Base-by-base conservation (phyloP, 2,329 filamentous ascomycete genomes). In the Colletotrichum theobromicola region DNA sequence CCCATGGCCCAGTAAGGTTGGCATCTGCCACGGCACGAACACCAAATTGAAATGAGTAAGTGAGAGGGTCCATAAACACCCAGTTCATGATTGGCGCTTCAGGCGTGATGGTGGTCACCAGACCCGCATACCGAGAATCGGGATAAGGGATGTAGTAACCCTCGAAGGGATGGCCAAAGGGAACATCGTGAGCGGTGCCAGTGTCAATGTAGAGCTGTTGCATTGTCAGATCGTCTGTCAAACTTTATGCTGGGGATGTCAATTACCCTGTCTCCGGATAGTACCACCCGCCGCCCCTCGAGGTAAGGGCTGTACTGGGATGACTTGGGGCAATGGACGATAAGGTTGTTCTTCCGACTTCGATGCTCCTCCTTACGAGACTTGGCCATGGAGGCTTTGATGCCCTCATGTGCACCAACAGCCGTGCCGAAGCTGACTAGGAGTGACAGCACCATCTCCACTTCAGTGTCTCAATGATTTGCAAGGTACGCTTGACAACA, bases 61-160 rank as follows among this genome's bases (percentile, higher is more conserved):
- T 87, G 16, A 84, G 77, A 58, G 82, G 83, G 77, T 88, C 84
- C 50, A 88, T 80, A 69, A 86, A 88, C 74, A 89, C 85, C 87
- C 87, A 89, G 78, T 89, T 88, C 77, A 88, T 81, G 77, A 88
- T 84, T 2, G 87, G 87, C 18, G 87, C 85, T 13, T 85, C 86
- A 64, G 87, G 84, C 18, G 84, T 86, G 57, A 88, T 88, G 8
- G 86, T 88, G 65, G 85, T 87, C 28, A 88, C 87, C 3, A 89
- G 79, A 5, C 87, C 87, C 34, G 87, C 84, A 55, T 85, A 84
- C 30, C 80, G 72, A n/a, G 84, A 77, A 24, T 89, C 89, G 5
- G 90, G 90, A 75, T 91, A 91, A 1, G 89, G 89, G 16, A 91
- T 82, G 76, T 87, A 91, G 78, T 92, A 91, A 24, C 90, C 90